Base-by-base conservation (phyloP, 1,284 basidiomycete genomes). In the Boletus smithii region DNA sequence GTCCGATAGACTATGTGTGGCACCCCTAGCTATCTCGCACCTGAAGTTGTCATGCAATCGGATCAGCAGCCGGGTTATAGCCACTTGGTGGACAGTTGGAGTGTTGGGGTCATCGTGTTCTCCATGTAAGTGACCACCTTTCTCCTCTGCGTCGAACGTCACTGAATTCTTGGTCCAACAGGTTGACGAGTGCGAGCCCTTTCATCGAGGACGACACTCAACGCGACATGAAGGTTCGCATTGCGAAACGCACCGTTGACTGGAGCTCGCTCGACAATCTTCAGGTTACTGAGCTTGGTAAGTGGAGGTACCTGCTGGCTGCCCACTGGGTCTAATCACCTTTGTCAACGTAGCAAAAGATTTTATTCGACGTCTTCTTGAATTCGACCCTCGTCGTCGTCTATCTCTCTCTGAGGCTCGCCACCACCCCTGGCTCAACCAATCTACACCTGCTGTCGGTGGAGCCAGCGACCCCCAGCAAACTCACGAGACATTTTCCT, bases 31-130 rank as follows among this genome's bases (percentile, higher is more conserved):
- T 93, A 93, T 61, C 79, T 93, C 5, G 90, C 89, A 1, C 90
- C 89, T 0, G 90, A 94, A 63, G 90, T 97, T 24, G 86, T 95
- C n/a, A 75, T 79, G 60, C 85, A 88, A 56, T 65, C 74, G 5
- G 70, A 76, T 35, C 63, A 75, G 27, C 58, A n/a, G 72, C 79
- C 22, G 37, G 91, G 91, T 2, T 97, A 97, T 61, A 78, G 85
- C 59, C 79, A 85, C 49, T 71, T 85, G 14, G 94, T 95, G 40
- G 93, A 97, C 63, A 91, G 88, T 54, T 97, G 91, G 91, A 93
- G 91, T 40, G 80, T 92, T 17, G 93, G 94, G 6, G 91, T 95
- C 14, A 95, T 97, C 45, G 80, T 95, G 1, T 97, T 83, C 57
- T 83, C 85, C 35, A 91, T 91, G 88, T 90, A 60, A 50, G 81